Evolutionary conservation across 805 yeast genomes (phyloP).

Genomic region (Candida michaelii): DNA sequence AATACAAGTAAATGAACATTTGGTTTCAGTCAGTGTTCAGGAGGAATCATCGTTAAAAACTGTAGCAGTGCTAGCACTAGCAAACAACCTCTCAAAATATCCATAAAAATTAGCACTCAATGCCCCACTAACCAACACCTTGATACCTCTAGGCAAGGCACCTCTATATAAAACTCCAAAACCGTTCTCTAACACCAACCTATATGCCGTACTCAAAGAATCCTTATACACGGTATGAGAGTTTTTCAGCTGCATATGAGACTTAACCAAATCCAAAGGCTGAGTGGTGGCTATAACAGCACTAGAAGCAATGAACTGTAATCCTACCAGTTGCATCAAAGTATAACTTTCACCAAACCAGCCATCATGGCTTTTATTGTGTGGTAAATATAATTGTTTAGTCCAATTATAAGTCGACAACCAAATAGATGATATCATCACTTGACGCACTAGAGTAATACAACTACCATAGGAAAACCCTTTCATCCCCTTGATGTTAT

Average conservation of each 20-base stretch:
- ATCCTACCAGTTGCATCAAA: constrained; percentile 47
- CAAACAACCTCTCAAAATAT: constrained; percentile 31
- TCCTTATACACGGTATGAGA: constrained; percentile 59
- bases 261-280: constrained; percentile 84
- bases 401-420: constrained; percentile 79
- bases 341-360: constrained; percentile 49
- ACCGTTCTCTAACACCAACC: constrained; percentile 32
- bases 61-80: constrained; percentile 30
- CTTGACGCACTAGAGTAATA: constrained; percentile 82
- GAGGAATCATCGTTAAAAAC: constrained; percentile 15
- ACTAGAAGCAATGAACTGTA: constrained; percentile 56
- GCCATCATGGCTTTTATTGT: constrained; percentile 28
- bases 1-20: too few relatives aligned
- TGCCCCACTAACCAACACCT: constrained; percentile 42
- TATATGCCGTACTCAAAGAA: constrained; percentile 49
- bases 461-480: constrained; percentile 82
- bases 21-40: too few relatives aligned
- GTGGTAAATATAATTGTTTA: constrained; percentile 68
- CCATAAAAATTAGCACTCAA: constrained; percentile 40
- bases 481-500: constrained; percentile 64
- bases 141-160: constrained; percentile 39
- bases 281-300: constrained; percentile 80
- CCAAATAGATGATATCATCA: constrained; percentile 75
- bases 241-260: constrained; percentile 80
- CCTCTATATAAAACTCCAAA: constrained; percentile 34